Evolutionary conservation across 306 rosid genomes (phyloP).

Genomic region (Glycyrrhiza uralensis): DNA sequence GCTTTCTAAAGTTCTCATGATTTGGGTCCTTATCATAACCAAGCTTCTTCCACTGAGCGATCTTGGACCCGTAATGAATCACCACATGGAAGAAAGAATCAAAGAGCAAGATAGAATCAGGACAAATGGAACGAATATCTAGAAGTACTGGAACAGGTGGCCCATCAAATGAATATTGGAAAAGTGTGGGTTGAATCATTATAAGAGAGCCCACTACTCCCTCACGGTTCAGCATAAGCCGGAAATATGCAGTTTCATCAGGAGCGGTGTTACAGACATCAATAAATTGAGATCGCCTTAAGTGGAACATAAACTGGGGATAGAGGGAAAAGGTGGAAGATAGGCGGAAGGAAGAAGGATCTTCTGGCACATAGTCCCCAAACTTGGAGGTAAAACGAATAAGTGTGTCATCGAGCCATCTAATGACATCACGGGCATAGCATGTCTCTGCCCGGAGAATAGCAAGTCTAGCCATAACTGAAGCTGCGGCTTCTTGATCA

Average conservation of each 20-base stretch:
- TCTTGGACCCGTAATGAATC: slow-evolving; percentile 78
- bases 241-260: slow-evolving; percentile 85
- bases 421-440: slow-evolving; percentile 75
- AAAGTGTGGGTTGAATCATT: slow-evolving; percentile 93
- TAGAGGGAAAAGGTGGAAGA: slow-evolving; percentile 80
- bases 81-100: slow-evolving; percentile 88
- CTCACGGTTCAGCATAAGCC: slow-evolving; percentile 76
- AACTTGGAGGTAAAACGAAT: slow-evolving; percentile 70
- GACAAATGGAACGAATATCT: slow-evolving; percentile 69
- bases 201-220: slow-evolving; percentile 82
- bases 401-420: slow-evolving; percentile 85
- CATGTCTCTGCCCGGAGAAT: slow-evolving; percentile 72
- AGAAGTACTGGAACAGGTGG: slow-evolving; percentile 87
- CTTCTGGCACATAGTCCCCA: slow-evolving; percentile 84
- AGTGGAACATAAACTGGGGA: slow-evolving; percentile 89
- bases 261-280: slow-evolving; percentile 78
- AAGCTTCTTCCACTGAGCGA: slow-evolving; percentile 82
- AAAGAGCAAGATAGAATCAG: slow-evolving; percentile 80
- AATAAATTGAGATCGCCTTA: slow-evolving; percentile 86
- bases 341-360: slow-evolving; percentile 76
- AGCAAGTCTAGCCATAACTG: slow-evolving; percentile 86
- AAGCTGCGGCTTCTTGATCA: slow-evolving; percentile 92
- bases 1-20: slow-evolving; percentile 76
- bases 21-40: slow-evolving; percentile 78
- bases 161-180: slow-evolving; percentile 81